Evolutionary conservation across 1,139 yeast genomes (phyloP).

Genomic region (Taiozyma sp.): DNA sequence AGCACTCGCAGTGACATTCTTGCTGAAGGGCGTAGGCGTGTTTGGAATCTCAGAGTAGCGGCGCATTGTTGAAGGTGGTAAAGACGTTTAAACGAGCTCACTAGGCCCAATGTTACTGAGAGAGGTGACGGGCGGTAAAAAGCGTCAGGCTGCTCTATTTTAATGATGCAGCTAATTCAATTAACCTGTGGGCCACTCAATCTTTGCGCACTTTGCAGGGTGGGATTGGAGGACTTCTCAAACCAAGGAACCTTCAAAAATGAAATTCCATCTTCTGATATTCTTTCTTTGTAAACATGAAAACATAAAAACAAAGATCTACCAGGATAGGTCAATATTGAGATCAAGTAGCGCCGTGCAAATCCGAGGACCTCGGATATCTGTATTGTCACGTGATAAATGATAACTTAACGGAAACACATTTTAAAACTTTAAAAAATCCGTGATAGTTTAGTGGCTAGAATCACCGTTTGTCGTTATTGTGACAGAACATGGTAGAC

Average conservation of each 20-base stretch:
- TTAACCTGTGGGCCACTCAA: background rate
- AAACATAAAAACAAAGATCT: background rate
- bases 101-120: background rate
- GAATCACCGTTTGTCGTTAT: constrained; percentile 23
- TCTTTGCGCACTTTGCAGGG: background rate
- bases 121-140: background rate
- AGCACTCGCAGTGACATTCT: background rate
- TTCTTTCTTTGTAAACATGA: background rate
- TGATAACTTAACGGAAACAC: background rate
- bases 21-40: constrained; percentile 21
- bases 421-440: background rate
- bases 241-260: background rate
- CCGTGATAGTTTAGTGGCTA: constrained; percentile 26
- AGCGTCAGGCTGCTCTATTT: background rate
- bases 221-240: background rate
- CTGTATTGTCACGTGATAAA: background rate
- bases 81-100: background rate
- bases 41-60: constrained; percentile 22
- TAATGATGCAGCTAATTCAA: background rate
- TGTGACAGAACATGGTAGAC: constrained; percentile 47
- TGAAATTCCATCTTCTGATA: background rate
- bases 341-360: background rate
- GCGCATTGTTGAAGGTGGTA: constrained; percentile 11
- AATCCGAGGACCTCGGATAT: background rate
- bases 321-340: too few relatives aligned